Base-by-base conservation (phyloP, 805 yeast genomes). In the Barnettozyma pratensis region DNA sequence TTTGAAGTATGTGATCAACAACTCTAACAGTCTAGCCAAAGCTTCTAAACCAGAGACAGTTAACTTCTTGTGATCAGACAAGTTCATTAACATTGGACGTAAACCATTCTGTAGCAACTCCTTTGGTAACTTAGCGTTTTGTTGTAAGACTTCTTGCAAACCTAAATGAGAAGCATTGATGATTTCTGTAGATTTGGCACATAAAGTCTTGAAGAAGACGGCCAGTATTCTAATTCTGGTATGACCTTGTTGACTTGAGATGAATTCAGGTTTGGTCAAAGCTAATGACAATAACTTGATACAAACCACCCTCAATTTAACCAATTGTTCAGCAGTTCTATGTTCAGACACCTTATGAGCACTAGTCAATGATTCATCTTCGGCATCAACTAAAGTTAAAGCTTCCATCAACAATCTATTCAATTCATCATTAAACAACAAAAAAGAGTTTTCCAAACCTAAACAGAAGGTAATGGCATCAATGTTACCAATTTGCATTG, bases 401-500 rank as follows among this genome's bases (percentile, higher is more conserved):
- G 97, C 97, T 63, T 94, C 99, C 49, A 87, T 79, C 8, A 94
- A 69, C 48, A 95, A 71, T 46, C 99, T 72, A 50, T 84, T 86
- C 50, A 94, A 69, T 61, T 95, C 98, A 47, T 94, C 98, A 56
- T 87, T 87, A 63, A 89, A 92, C 8, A 84, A 83, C 54, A 92
- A 70, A 56, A 92, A 90, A 0, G 96, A 76, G 53, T 85, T 78
- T 10, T 88, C 94, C 43, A 92, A 72, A 1, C 85, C 81, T 49
- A 94, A 70, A 61, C 97, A 92, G 65, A 83, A 95, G 0, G 96
- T 83, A n/a, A 94, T 87, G 1, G 98, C 98, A 66, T 94, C 98
- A 52, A 94, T 91, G 64, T 94, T 91, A 36, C 99, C 99, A 48
- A 94, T 94, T 68, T 95, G 99, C 96, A 92, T 94, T 5, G 96